Evolutionary conservation across 768 basidiomycete genomes (phyloP), one percentile per base, ranked within the genome.

Genomic region (Kwoniella sp.): DNA sequence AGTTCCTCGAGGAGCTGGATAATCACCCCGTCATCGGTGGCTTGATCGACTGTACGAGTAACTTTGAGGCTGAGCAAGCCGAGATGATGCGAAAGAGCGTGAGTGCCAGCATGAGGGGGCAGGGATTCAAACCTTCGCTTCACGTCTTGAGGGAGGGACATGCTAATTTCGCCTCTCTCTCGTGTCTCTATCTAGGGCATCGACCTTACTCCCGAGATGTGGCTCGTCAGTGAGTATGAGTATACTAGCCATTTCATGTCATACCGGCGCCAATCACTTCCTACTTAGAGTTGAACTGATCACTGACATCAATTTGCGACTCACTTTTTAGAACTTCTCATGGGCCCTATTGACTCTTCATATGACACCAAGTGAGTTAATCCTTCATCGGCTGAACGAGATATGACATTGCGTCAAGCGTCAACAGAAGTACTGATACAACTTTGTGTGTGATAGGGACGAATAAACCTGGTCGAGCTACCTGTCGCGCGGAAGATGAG

Each of bases 1-100:
- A 65, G 1, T 82, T 81, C 79, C 71, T 80, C 27, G 79, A 68
- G 44, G 72, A 70, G 40, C 72, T 80, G 19, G 82, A 82, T 60
- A 77, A 73, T 54, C 73, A 82, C 65, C 79, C 78, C 2, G 46
- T 65, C 22, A 70, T 82, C 25, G 82, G 82, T 22, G 71, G 66
- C 19, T 60, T 82, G n/a, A 74, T 82, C 56, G 82, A 82, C 65
- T 76, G 73, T 48, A 79, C 77, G 10, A 72, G 68, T 13, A 68
- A 68, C 59, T 80, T 73, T 54, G 78, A 77, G 59, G 56, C 71
- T 33, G 73, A 79, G 62, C 70, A 73, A 62, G 77, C 62, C 5
- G 77, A 79, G 68, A 76, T 79, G 72, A 67, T 64, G 69, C 58
- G 75, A 24, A 78, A 78, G 69, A 68, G 58, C 55, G 68, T 67